phyloP scores from a whole-genome alignment of 1,139 yeast species.

The Keqinozyma sinolaborantium region DNA sequence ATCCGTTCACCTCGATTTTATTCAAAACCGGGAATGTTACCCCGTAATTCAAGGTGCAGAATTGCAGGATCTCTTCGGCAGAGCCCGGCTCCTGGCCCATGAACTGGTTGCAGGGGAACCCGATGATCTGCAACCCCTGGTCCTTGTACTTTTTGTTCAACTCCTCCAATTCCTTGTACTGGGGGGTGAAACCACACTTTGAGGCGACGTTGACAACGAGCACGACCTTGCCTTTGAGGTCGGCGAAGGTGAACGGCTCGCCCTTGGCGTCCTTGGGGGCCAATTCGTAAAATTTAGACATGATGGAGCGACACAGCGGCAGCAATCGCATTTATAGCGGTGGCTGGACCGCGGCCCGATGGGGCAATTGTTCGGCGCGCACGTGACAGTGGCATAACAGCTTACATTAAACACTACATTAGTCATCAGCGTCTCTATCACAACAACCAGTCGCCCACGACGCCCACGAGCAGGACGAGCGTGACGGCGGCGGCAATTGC shows the following conservation, averaged over 20 bases:
- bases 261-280: conserved; percentile 44
- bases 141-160: conserved; percentile 75
- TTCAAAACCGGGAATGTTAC: conserved; percentile 86
- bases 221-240: conserved; percentile 86
- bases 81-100: conserved; percentile 44
- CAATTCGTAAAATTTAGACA: conserved; percentile 41
- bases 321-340: no score
- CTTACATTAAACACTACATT: not conserved
- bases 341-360: not conserved
- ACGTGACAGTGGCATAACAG: not conserved
- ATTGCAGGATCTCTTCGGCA: conserved; percentile 36
- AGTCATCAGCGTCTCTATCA: not conserved
- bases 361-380: not conserved
- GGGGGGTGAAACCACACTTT: conserved; percentile 87
- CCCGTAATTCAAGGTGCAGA: conserved; percentile 38
- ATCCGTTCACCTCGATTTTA: conserved; percentile 89
- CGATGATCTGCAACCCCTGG: conserved; percentile 73
- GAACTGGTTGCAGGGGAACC: conserved; percentile 88
- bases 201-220: conserved; percentile 91
- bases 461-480: conserved; percentile 42
- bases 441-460: conserved; percentile 39
- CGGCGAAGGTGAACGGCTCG: conserved; percentile 60
- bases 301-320: no score
- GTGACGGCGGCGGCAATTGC: conserved; percentile 41
- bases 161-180: conserved; percentile 73